These are phyloP conservation scores for Fusarium xylarioides DNA, from an alignment of 2,329 filamentous ascomycete species.

Conservation along the genomic window DNA sequence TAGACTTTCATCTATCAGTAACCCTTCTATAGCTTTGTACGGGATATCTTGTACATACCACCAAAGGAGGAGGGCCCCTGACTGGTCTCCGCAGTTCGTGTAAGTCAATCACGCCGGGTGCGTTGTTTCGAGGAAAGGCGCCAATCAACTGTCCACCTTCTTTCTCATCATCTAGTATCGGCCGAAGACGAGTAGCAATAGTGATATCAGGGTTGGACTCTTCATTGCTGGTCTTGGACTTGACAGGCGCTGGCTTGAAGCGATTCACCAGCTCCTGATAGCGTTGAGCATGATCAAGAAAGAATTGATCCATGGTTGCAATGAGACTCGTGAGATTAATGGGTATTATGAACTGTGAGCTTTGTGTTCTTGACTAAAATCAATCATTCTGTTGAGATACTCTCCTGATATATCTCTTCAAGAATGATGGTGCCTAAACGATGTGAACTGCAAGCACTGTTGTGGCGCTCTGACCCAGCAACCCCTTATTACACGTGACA, in stretches of 20 bases:
- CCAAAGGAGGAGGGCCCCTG: conserved; percentile 45
- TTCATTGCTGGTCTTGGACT: conserved; percentile 1
- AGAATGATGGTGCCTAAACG: conserved; percentile 26
- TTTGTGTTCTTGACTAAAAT: background rate
- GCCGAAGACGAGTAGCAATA: conserved; percentile 50
- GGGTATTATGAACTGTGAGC: background rate
- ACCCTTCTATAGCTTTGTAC: too few species aligned
- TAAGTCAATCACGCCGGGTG: conserved; percentile 43
- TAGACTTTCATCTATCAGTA: conserved; percentile 41
- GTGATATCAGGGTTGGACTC: conserved; percentile 43
- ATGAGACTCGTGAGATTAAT: background rate
- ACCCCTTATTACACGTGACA: conserved; percentile 1
- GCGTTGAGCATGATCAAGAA: conserved; percentile 44
- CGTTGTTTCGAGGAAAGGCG: conserved; percentile 16
- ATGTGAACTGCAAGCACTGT: background rate
- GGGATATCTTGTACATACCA: conserved; percentile 27
- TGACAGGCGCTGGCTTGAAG: conserved; percentile 38
- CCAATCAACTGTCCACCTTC: conserved; percentile 41
- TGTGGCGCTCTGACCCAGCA: conserved; percentile 32
- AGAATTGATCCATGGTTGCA: conserved; percentile 47
- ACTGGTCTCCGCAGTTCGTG: conserved; percentile 50
- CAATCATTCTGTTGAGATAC: background rate
- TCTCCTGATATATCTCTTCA: conserved; percentile 5
- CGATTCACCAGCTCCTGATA: conserved; percentile 43
- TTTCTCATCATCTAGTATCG: conserved; percentile 48